phyloP scores from a whole-genome alignment of 495 filamentous ascomycete species.

The Amphirosellinia nigrospora region DNA sequence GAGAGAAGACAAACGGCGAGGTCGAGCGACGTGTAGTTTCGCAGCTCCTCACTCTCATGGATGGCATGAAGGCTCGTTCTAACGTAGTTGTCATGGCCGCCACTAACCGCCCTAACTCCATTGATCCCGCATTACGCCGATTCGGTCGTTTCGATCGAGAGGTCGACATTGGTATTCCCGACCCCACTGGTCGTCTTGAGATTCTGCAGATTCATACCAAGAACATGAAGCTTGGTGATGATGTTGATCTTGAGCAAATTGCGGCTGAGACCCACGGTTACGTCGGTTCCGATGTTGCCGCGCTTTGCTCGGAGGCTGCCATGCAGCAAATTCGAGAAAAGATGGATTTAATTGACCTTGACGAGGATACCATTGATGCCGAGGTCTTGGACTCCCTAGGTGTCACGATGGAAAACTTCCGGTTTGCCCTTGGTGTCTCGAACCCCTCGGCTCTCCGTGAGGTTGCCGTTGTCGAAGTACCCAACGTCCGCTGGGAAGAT shows the following conservation, averaged over 20 bases:
- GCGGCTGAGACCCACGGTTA: conserved; percentile 98
- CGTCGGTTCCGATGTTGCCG: conserved; percentile 97
- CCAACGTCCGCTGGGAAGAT: conserved; percentile 99
- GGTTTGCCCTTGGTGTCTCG: conserved; percentile 94
- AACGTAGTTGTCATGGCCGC: conserved; percentile 99
- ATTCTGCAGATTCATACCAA: conserved; percentile 99
- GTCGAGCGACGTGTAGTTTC: conserved; percentile 98
- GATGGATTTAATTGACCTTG: conserved; percentile 99
- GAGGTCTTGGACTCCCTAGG: conserved; percentile 97
- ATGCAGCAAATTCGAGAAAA: conserved; percentile 99
- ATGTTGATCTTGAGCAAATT: conserved; percentile 96
- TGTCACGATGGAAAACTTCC: conserved; percentile 99
- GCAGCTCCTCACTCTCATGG: conserved; percentile 97
- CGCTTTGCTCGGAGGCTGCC: conserved; percentile 98
- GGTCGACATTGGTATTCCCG: conserved; percentile 96
- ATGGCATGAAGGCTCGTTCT: conserved; percentile 98
- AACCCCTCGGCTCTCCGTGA: conserved; percentile 99
- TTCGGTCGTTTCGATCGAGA: conserved; percentile 99
- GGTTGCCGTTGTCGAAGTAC: conserved; percentile 98
- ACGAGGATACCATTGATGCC: conserved; percentile 98
- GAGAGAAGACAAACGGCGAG: conserved; percentile 99
- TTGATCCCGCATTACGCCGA: conserved; percentile 95
- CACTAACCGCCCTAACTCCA: conserved; percentile 96
- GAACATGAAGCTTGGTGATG: conserved; percentile 99
- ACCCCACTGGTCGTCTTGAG: conserved; percentile 97